Conservation (phyloP, 352 stramenopile species). For the Pythium dissotocum region DNA sequence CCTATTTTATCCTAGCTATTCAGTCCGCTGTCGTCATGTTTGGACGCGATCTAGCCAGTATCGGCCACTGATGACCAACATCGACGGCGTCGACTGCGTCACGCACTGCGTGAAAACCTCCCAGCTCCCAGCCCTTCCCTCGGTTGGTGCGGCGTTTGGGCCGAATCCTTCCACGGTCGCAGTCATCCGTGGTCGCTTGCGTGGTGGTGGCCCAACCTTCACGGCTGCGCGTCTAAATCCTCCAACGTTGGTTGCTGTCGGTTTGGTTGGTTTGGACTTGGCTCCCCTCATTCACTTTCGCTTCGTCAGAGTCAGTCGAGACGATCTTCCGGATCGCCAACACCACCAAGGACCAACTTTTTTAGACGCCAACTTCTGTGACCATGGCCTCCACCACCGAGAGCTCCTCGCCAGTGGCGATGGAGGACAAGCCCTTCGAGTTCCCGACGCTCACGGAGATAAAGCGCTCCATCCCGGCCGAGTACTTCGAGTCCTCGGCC, state of each 20-base stretch:
- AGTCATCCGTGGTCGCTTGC: not conserved
- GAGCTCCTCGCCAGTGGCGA: not conserved
- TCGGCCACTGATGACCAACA: slow-evolving; percentile 3
- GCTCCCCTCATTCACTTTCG: not conserved
- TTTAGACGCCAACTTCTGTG: not conserved
- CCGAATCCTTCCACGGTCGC: slow-evolving; percentile 1
- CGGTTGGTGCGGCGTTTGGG: not conserved
- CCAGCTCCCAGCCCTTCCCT: not conserved
- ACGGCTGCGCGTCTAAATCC: slow-evolving; percentile 3
- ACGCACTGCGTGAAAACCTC: not conserved
- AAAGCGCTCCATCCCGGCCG: slow-evolving; percentile 69
- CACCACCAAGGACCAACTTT: not conserved
- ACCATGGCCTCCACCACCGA: not conserved
- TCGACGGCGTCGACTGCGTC: not conserved
- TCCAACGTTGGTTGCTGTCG: not conserved
- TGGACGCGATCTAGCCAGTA: not conserved
- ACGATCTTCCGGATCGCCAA: not conserved
- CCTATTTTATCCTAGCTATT: not conserved
- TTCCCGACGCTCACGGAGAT: slow-evolving; percentile 82
- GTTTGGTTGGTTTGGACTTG: slow-evolving; percentile 4
- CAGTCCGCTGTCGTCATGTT: not conserved
- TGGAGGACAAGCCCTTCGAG: slow-evolving; percentile 36
- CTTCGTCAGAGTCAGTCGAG: not conserved
- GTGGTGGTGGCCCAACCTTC: not conserved
- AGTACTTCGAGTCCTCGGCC: slow-evolving; percentile 76